Evolutionary conservation across 179 eudicot species (phyloP), one percentile per base, ranked within the genome.

Genomic region (Nepenthes alata): DNA sequence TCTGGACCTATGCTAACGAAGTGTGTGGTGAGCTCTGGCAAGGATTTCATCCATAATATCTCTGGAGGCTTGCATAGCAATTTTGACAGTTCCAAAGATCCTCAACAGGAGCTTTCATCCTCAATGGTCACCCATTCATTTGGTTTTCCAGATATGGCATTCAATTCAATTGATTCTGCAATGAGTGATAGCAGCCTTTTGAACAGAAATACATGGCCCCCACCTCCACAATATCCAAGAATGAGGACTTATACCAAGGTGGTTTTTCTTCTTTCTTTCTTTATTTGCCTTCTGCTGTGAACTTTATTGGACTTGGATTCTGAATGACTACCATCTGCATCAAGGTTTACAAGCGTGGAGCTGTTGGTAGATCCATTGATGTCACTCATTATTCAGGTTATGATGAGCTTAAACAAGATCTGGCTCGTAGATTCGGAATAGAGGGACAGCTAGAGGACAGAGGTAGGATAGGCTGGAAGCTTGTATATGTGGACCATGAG

Each of bases 341-440:
- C 67, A 62, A 93, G 98, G 98, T 89, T 35, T 83, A 93, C 83
- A 93, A 93, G 74, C 90, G 97, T 51, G 98, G 97, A 73, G 98
- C 98, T 36, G 98, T 93, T 56, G 98, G 98, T 67, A 83, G 98
- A 82, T 89, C 97, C 56, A 83, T 93, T 36, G 98, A 93, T 71
- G 90, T 89, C 55, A 60, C 85, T 45, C 93, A 95, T 66, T 93
- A 93, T 60, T 75, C 91, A 3, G 95, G 84, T 53, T 93, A 93
- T 54, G 97, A 89, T 38, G 97, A 85, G 71, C 95, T 93, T 15
- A 93, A 89, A 73, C 88, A 87, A 65, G 98, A 89, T 70, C 77
- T 93, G 55, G 97, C 98, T 61, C 93, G 96, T 56, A 87, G 91
- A 75, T 93, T 93, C 64, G 98, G 98, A 54, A 78, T 93, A 66